Evolutionary conservation across 176 grass and related monocot genomes (phyloP), one percentile per base, ranked within the genome.

Genomic region (Oryza nivara): DNA sequence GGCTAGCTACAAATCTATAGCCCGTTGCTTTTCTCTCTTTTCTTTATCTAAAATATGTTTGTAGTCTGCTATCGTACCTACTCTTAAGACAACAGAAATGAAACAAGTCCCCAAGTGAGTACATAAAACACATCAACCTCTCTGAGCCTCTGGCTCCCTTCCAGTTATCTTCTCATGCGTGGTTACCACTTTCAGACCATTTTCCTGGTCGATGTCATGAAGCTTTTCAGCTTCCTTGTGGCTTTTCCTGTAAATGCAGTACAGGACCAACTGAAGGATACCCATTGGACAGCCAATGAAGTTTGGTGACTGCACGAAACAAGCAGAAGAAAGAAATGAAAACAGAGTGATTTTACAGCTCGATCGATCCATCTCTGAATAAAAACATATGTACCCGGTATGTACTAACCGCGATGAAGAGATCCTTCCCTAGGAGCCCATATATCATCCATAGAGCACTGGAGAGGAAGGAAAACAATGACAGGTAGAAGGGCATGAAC

Each of bases 401-500:
- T 0, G 13, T 8, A 74, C 67, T 47, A 58, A 94, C 89, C 68
- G 89, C 89, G 60, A 94, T 70, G 52, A 92, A 91, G 11, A 94
- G 44, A 79, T 94, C 89, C 9, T 9, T 75, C n/a, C 81, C 89
- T 12, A 94, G 64, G 38, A 94, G 84, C 79, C 89, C 87, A 34
- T 94, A 94, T 70, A 86, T 48, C 87, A 94, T 65, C 92, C 92
- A 94, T 15, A 89, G 66, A 76, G 77, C 70, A 73, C 92, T 94
- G 38, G 89, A 74, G 51, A 87, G 41, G 58, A 94, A 94, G 63
- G 92, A 91, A 73, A 94, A 94, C 38, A 94, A 74, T 17, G 92
- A 94, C 74, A 94, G 72, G 60, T 89, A 89, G 84, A 94, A 94
- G 38, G 92, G 92, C 92, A 91, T 91, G 87, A 89, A 91, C 81